Conservation (phyloP, 306 rosid species). For the Lithocarpus polystachyus region DNA sequence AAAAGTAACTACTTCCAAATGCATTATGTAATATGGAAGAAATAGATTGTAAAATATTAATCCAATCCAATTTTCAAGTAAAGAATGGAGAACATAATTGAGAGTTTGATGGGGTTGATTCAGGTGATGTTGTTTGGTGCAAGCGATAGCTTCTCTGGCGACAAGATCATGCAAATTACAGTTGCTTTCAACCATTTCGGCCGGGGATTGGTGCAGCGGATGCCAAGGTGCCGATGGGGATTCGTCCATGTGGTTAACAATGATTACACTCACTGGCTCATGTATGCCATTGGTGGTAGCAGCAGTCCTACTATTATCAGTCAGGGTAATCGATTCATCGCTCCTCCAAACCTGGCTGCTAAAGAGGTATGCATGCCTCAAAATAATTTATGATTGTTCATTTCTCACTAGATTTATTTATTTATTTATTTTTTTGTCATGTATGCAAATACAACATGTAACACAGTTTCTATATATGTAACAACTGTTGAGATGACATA, state of each 20-base stretch:
- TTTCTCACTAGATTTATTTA: no score
- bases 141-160: constrained; percentile 25
- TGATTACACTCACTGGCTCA: constrained; percentile 77
- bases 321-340: constrained; percentile 76
- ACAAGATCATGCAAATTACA: constrained; percentile 68
- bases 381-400: no score
- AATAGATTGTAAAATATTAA: no score
- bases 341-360: constrained; percentile 18
- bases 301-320: constrained; percentile 64
- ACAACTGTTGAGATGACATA: no score
- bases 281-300: constrained; percentile 93
- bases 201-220: constrained; percentile 59
- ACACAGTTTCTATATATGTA: no score
- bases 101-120: background rate
- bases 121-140: constrained; percentile 89
- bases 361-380: constrained; percentile 52
- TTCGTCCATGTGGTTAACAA: constrained; percentile 73
- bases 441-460: no score
- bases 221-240: constrained; percentile 74
- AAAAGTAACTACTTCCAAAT: no score
- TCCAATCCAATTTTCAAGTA: background rate
- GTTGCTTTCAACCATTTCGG: constrained; percentile 88
- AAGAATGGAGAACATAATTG: background rate
- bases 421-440: no score
- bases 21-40: no score